Evolutionary conservation across 1,284 basidiomycete genomes (phyloP).

Genomic region (Leccinum pachyderme): DNA sequence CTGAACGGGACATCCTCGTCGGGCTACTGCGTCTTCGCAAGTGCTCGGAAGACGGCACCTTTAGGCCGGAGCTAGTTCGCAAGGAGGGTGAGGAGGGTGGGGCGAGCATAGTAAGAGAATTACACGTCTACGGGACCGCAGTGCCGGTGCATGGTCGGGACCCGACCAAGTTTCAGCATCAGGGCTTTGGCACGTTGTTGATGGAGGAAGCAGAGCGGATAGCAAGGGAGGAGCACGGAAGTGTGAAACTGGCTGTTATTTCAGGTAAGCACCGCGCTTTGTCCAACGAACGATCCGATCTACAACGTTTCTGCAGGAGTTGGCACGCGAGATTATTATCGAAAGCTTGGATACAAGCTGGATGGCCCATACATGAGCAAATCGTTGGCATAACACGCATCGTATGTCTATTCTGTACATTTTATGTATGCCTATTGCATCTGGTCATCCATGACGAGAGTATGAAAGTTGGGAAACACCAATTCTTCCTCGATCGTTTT

Average conservation of each 20-base stretch:
- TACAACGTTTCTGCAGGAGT: slow-evolving; percentile 54
- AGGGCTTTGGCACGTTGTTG: slow-evolving; percentile 94
- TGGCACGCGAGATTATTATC: slow-evolving; percentile 93
- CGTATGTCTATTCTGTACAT: slow-evolving; percentile 15
- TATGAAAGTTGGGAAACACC: slow-evolving; percentile 93
- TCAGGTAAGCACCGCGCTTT: slow-evolving; percentile 57
- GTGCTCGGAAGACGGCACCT: slow-evolving; percentile 95
- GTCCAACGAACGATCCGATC: neutral
- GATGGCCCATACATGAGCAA: slow-evolving; percentile 99
- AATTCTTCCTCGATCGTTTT: slow-evolving; percentile 94
- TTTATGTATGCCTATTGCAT: slow-evolving; percentile 2
- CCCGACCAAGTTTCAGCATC: slow-evolving; percentile 96
- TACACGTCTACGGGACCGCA: slow-evolving; percentile 99
- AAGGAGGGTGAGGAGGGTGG: slow-evolving; percentile 71
- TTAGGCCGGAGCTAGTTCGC: slow-evolving; percentile 85
- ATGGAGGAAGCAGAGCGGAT: slow-evolving; percentile 99
- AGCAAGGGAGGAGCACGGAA: slow-evolving; percentile 96
- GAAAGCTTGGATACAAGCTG: slow-evolving; percentile 88
- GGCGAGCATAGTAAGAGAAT: slow-evolving; percentile 92
- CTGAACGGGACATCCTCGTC: slow-evolving; percentile 93
- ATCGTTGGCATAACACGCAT: slow-evolving; percentile 43
- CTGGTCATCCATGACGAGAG: slow-evolving; percentile 61
- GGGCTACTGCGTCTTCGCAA: slow-evolving; percentile 91
- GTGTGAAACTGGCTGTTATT: slow-evolving; percentile 92
- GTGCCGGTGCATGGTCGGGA: slow-evolving; percentile 97